Conservation (phyloP, 345 rosid genomes). For the Arabidopsis arenosa region DNA sequence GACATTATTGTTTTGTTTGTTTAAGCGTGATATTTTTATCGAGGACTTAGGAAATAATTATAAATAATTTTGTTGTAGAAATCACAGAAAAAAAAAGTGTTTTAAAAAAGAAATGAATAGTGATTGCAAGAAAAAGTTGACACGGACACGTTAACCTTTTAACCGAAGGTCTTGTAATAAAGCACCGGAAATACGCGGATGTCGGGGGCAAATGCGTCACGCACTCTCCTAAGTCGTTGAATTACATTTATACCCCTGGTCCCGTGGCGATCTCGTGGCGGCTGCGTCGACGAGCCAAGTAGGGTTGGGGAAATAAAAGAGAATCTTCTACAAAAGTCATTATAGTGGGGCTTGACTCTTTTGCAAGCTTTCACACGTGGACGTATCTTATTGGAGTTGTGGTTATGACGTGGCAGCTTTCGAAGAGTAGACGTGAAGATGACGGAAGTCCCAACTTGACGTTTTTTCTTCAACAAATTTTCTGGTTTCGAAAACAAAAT, state of each 20-base stretch:
- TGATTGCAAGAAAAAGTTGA: not conserved
- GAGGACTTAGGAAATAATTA: not conserved
- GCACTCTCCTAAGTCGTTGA: too few relatives aligned
- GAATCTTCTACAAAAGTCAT: conserved; percentile 24
- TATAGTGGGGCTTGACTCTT: conserved; percentile 42
- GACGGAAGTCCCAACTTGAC: conserved; percentile 27
- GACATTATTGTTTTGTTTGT: too few relatives aligned
- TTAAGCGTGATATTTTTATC: not conserved
- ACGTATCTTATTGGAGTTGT: not conserved
- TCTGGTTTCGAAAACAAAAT: not conserved
- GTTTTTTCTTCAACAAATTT: not conserved
- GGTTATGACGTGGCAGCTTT: conserved; percentile 27
- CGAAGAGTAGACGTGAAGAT: conserved; percentile 39
- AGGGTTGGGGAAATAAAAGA: conserved; percentile 19
- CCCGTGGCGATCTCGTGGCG: conserved; percentile 40
- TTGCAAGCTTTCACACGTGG: conserved; percentile 37
- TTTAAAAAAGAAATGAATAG: not conserved
- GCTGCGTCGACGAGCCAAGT: conserved; percentile 38
- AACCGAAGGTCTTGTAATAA: conserved; percentile 39
- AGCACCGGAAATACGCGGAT: conserved; percentile 35
- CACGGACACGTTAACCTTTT: conserved; percentile 36
- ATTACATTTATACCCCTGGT: conserved; percentile 8
- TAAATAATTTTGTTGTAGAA: not conserved
- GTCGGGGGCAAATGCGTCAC: conserved; percentile 34
- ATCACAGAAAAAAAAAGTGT: not conserved